Evolutionary conservation across 371 early-diverging fungal genomes (phyloP).

Genomic region (Syncephalis plumigaleata): DNA sequence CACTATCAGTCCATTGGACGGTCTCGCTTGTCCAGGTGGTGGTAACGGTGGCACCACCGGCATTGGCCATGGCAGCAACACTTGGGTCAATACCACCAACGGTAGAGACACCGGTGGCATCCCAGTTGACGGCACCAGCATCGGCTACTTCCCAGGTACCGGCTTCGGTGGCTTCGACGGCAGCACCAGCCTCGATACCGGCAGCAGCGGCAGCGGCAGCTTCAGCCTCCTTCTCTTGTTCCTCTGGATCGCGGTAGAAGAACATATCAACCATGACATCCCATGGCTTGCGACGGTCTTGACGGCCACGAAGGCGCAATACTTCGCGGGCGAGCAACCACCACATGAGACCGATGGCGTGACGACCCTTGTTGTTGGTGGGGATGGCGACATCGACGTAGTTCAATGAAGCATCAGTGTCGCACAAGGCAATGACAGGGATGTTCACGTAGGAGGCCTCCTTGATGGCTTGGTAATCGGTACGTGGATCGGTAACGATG

Average conservation of each 20-base stretch:
- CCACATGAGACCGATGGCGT: conserved; percentile 94
- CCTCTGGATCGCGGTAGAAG: conserved; percentile 95
- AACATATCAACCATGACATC: conserved; percentile 96
- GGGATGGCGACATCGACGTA: conserved; percentile 99
- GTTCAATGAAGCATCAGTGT: conserved; percentile 89
- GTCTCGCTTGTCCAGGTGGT: neutral
- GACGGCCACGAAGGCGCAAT: conserved; percentile 89
- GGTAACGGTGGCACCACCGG: conserved; percentile 5
- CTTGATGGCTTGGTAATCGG: conserved; percentile 96
- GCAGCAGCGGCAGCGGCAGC: conserved; percentile 11
- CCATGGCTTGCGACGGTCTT: conserved; percentile 73
- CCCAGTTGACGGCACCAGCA: conserved; percentile 3
- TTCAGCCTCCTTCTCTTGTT: conserved; percentile 74
- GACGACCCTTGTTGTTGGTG: conserved; percentile 98
- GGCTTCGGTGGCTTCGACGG: conserved; percentile 16
- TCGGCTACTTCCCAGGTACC: conserved; percentile 9
- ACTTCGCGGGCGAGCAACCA: conserved; percentile 97
- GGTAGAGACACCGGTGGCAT: conserved; percentile 11
- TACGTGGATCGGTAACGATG: conserved; percentile 94
- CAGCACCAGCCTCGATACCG: conserved; percentile 6
- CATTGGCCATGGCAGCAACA: conserved; percentile 3
- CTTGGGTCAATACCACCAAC: conserved; percentile 7
- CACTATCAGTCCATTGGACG: neutral
- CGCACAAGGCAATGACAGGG: conserved; percentile 97
- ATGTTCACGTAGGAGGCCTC: conserved; percentile 99